Evolutionary conservation across 73 alveolate species (phyloP).

Genomic region (Uronychia binucleata): DNA sequence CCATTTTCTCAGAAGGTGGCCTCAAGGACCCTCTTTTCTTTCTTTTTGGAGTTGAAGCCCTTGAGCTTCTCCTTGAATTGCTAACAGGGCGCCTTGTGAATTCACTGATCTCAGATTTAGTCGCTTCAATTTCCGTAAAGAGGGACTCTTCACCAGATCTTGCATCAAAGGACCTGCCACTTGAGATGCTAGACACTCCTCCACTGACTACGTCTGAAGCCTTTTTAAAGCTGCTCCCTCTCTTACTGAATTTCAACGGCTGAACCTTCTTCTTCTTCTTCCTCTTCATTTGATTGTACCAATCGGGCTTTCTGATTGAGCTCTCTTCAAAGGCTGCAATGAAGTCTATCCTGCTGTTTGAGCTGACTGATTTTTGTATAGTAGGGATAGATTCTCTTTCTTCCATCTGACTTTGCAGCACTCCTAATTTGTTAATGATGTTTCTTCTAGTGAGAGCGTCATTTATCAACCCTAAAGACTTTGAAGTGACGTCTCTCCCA

Average conservation of each 20-base stretch:
- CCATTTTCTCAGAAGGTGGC: too few relatives aligned
- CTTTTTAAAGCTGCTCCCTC: background rate
- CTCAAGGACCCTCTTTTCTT: background rate
- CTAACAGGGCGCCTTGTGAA: too few relatives aligned
- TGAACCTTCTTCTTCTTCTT: background rate
- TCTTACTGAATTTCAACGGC: background rate
- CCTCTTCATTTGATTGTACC: background rate
- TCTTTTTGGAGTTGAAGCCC: background rate
- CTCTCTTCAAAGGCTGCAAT: background rate
- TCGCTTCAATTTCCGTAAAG: background rate
- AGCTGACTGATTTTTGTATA: background rate
- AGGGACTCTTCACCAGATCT: background rate
- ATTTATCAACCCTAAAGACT: background rate
- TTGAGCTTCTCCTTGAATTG: background rate
- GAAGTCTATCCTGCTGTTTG: background rate
- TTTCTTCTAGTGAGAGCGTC: background rate
- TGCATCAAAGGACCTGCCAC: background rate
- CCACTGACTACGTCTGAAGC: background rate
- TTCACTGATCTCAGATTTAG: background rate
- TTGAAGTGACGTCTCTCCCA: background rate
- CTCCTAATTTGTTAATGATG: background rate
- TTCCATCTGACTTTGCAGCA: background rate
- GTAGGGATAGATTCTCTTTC: background rate
- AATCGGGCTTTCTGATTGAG: background rate
- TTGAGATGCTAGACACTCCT: background rate